These are phyloP conservation scores for Lentinula sp. DNA, from an alignment of 768 basidiomycete species.

Conservation along the genomic window DNA sequence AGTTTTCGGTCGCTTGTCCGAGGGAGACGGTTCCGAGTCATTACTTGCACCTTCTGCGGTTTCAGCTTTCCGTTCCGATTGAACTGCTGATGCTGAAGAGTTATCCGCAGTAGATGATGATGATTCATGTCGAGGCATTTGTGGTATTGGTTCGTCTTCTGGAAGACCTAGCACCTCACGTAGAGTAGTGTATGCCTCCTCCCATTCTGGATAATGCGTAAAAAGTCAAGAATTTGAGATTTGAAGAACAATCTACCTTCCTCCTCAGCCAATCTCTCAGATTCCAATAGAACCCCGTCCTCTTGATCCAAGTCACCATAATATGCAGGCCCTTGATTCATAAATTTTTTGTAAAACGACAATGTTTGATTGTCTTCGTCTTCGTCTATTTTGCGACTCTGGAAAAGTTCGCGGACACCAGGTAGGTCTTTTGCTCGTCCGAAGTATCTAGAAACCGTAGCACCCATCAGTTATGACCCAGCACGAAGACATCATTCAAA, in stretches of 20 bases:
- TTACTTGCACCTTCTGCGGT: not conserved
- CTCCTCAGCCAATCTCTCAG: constrained; percentile 66
- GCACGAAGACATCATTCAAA: not conserved
- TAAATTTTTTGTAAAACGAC: constrained; percentile 81
- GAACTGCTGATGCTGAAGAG: constrained; percentile 30
- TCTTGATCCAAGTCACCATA: constrained; percentile 89
- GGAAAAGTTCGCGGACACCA: constrained; percentile 92
- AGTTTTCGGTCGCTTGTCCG: not conserved
- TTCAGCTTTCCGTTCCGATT: constrained; percentile 15
- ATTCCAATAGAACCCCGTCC: constrained; percentile 59
- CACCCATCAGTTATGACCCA: not conserved
- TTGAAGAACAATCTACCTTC: constrained; percentile 44
- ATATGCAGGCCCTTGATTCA: constrained; percentile 81
- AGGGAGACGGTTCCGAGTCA: constrained; percentile 7
- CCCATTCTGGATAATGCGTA: constrained; percentile 49
- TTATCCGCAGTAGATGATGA: constrained; percentile 25
- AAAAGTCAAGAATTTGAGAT: not conserved
- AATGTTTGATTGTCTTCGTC: constrained; percentile 81
- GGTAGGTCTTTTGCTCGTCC: constrained; percentile 95
- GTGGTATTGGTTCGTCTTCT: constrained; percentile 46
- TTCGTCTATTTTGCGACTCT: constrained; percentile 78
- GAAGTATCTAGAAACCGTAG: constrained; percentile 64
- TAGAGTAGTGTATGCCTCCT: constrained; percentile 50
- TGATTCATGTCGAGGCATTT: constrained; percentile 42
- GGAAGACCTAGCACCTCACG: constrained; percentile 48